Evolutionary conservation across 805 yeast species (phyloP), one percentile per base, ranked within the genome.

Genomic region (Hagleromyces aurorensis): DNA sequence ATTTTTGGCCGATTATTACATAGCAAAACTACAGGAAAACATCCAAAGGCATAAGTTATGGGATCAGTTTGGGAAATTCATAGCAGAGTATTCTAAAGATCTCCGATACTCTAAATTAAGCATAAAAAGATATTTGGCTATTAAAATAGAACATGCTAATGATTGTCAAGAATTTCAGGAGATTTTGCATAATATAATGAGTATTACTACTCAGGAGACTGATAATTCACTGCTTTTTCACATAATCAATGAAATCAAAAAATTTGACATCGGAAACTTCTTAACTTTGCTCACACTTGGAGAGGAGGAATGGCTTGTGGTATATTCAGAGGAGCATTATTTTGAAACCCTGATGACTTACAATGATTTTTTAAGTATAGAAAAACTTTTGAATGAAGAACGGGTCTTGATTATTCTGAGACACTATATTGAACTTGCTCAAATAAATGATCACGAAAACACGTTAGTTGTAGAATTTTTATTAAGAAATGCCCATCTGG

Each of bases 301-400:
- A 2, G 33, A 32, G 6, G 26, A 26, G 6, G 19, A 23, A 6
- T 13, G 19, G 9, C 20, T 37, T 18, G 31, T 25, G 6, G 12
- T 21, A n/a, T 1, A 26, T 10, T 15, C 38, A 11, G 8, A 21
- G 11, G 33, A 33, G 6, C 36, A 39, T 13, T 25, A 38, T 14
- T 36, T 51, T 8, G 36, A 44, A 2, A 30, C 41, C 10, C 40
- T 32, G 10, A 16, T 47, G 26, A 24, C 41, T 7, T 40, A 37
- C 29, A 48, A 48, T 36, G 59, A 52, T 34, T 55, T 49, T 27
- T 24, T 33, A 12, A 38, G 38, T 7, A 36, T 55, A 6, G 56
- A 55, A 21, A 22, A 19, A 13, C 33, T 14, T 2, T 19, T 43
- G 1, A 40, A 19, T 5, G 20, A 32, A 8, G 34, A 27, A 3